These are phyloP conservation scores for Xerocomellus dryophilus DNA, from an alignment of 768 basidiomycete genomes.

Conservation along the genomic window DNA sequence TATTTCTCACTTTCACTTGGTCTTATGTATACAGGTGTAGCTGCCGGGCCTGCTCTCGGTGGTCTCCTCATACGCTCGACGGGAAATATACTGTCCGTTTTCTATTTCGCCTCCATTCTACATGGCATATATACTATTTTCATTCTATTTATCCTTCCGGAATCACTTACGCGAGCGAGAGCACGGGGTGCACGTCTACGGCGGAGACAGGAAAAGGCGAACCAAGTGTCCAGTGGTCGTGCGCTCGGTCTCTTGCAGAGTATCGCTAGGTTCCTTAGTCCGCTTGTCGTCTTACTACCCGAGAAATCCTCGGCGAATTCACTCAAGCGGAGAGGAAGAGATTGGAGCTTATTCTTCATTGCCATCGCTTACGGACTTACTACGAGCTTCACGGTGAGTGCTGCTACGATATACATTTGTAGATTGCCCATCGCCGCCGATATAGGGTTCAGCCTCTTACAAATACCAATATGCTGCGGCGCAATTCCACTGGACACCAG, in stretches of 20 bases:
- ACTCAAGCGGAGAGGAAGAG: constrained; percentile 41
- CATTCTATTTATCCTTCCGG: constrained; percentile 65
- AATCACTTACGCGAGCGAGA: constrained; percentile 60
- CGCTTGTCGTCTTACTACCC: constrained; percentile 66
- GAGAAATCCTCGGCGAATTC: constrained; percentile 33
- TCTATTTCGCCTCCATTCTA: constrained; percentile 58
- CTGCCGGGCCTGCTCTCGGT: constrained; percentile 73
- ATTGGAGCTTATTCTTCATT: constrained; percentile 66
- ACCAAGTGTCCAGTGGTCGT: background rate
- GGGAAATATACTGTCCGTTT: constrained; percentile 56
- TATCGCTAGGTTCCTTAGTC: constrained; percentile 63
- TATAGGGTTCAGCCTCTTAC: constrained; percentile 53
- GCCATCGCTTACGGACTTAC: constrained; percentile 50
- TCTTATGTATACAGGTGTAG: constrained; percentile 69
- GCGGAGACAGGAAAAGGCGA: constrained; percentile 10
- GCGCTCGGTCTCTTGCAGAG: constrained; percentile 33
- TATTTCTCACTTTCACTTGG: constrained; percentile 66
- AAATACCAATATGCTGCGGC: constrained; percentile 65
- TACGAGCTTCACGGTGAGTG: constrained; percentile 45
- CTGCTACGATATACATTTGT: background rate
- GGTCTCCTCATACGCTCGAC: constrained; percentile 59
- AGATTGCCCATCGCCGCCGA: background rate
- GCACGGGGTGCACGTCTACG: constrained; percentile 32
- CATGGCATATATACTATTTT: constrained; percentile 50
- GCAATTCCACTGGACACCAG: constrained; percentile 65